A percentile compares a stretch with the other conserved stretches of the same genome.
Evolutionary conservation across 805 yeast species (phyloP).

Genomic region (Schizosaccharomyces pombe): DNA sequence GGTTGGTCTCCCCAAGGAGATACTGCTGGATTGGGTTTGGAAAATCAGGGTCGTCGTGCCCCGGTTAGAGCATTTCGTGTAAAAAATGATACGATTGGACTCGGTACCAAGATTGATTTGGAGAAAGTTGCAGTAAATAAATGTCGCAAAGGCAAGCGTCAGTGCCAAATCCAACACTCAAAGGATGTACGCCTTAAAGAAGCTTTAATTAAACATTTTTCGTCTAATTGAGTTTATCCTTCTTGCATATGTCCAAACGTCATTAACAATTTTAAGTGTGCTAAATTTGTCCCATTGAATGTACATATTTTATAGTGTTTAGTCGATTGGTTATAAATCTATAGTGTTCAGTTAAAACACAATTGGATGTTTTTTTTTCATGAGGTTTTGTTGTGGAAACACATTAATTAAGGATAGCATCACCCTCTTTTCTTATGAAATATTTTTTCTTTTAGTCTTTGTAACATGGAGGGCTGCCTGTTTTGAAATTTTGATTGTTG

Average conservation of each 20-base stretch:
- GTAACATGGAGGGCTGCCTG: background rate
- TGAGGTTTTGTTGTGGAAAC: no score
- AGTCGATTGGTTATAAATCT: no score
- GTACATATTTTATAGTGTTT: no score
- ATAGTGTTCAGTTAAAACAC: no score
- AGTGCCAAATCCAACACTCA: background rate
- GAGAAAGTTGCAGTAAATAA: no score
- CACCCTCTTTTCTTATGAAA: no score
- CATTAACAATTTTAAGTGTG: no score
- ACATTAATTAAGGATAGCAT: no score
- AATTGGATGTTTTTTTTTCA: no score
- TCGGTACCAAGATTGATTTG: background rate
- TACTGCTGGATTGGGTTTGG: background rate
- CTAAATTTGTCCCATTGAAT: no score
- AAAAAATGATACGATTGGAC: background rate
- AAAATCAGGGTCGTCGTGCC: background rate
- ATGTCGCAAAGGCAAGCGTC: background rate
- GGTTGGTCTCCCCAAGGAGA: background rate
- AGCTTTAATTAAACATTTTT: background rate
- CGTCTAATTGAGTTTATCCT: background rate
- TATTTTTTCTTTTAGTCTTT: no score
- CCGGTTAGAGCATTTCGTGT: background rate
- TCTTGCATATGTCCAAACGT: no score
- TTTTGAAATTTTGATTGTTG: slow-evolving; percentile 17
- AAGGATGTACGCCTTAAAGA: background rate